Base-by-base conservation (phyloP, 495 filamentous ascomycete species). In the Aspergillus ellipticus region DNA sequence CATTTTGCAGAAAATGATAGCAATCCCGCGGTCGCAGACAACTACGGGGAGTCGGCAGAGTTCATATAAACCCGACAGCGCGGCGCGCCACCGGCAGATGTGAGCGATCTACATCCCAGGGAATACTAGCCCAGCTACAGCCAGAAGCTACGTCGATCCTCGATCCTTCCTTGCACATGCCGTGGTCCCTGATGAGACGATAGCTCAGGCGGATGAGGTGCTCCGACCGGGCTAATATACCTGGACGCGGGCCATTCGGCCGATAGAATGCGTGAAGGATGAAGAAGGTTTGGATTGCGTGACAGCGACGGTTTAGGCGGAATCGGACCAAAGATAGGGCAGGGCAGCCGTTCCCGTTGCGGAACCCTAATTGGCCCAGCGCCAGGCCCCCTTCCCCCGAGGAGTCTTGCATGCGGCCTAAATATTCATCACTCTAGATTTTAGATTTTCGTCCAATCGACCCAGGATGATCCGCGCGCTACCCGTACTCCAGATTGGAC, bases 251-350 rank as follows among this genome's bases (percentile, higher is more conserved):
- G 11, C n/a, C 10, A 15, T 4, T 39, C 35, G 35, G 35, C 35
- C 35, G 35, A 39, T 39, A 39, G 35, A 39, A 4, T 39, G 35
- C 35, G n/a, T 33, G 35, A 2, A 4, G 5, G 11, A n/a, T 15
- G 4, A 37, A 37, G 33, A 39, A 39, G n/a, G 35, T 39, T 39
- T 39, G n/a, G 35, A 47, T 47, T 47, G 43, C 43, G 43, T 47
- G 43, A 47, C 43, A 22, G 43, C 13, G 21, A 22, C 24, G 21
- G 43, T 47, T 47, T n/a, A n/a, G 43, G 43, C 43, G 43, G 43
- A 20, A 47, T 47, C 43, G 43, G 22, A 10, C 20, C 43, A 47
- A 47, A 28, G n/a, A 26, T 26, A 47, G 43, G 43, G 43, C 43
- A 20, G 21, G 9, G n/a, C 41, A 3, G n/a, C 20, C 13, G 37